Conservation (phyloP, 257 asterid genomes). For the Jacaranda mimosifolia region DNA sequence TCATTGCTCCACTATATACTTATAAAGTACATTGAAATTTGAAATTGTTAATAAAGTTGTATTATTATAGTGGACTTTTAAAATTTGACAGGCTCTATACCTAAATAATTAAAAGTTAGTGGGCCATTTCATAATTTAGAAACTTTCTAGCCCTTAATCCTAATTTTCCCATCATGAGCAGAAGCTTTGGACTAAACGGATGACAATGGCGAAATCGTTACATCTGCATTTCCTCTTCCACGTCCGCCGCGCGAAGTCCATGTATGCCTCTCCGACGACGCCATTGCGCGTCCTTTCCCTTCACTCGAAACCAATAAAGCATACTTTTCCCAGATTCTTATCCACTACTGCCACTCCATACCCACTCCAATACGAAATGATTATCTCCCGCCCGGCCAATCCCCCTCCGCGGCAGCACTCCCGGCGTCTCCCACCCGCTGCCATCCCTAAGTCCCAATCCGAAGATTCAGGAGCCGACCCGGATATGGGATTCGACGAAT, state of each 20-base stretch:
- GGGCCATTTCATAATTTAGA: no score
- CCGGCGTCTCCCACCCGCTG: conserved; percentile 49
- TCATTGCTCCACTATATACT: no score
- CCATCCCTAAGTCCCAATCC: conserved; percentile 48
- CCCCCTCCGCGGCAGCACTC: conserved; percentile 41
- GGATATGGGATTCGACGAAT: conserved; percentile 68
- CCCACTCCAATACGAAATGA: conserved; percentile 92
- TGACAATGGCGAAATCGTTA: conserved; percentile 56
- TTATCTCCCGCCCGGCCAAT: conserved; percentile 78
- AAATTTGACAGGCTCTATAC: no score
- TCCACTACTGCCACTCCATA: conserved; percentile 80
- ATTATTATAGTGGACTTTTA: no score
- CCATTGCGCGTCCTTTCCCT: conserved; percentile 36
- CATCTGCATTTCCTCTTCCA: conserved; percentile 51
- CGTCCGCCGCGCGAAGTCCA: conserved; percentile 56
- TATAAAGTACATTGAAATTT: no score
- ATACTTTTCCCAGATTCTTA: conserved; percentile 32
- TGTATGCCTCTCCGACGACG: conserved; percentile 35
- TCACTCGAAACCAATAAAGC: conserved; percentile 26
- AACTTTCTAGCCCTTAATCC: no score
- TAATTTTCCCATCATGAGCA: no score
- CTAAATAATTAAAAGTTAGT: no score
- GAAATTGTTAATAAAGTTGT: no score
- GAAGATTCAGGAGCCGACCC: conserved; percentile 42
- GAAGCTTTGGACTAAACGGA: conserved; percentile 5